Evolutionary conservation across 768 basidiomycete genomes (phyloP).

Genomic region (Lactarius hatsudake): DNA sequence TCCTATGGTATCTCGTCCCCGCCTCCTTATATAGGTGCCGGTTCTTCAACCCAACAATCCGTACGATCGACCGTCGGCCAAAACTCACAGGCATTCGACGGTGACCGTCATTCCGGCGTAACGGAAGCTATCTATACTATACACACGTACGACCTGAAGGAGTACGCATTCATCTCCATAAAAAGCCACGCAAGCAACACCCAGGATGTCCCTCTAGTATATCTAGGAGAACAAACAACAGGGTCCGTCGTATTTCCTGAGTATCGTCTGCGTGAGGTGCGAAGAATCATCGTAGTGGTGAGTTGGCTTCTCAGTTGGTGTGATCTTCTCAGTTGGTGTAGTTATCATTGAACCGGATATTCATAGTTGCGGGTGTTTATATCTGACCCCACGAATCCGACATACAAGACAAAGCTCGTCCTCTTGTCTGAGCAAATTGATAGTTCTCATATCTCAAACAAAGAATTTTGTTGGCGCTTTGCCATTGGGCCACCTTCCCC

Average conservation of each 20-base stretch:
- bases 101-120: neutral
- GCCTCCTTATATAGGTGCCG: neutral
- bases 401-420: neutral
- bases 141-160: neutral
- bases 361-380: conserved; percentile 5
- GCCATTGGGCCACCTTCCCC: neutral
- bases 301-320: neutral
- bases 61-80: neutral
- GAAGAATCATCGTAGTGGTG: conserved; percentile 18
- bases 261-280: conserved; percentile 1
- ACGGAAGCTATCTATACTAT: neutral
- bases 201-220: neutral
- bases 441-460: neutral
- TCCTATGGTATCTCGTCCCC: neutral
- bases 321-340: too few species aligned
- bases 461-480: conserved; percentile 16
- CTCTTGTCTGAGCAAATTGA: conserved; percentile 11
- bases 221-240: conserved; percentile 15
- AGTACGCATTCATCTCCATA: conserved; percentile 11
- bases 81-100: neutral
- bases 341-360: neutral
- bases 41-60: neutral
- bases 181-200: conserved; percentile 5
- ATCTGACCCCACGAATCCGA: neutral
- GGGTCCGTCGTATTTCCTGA: conserved; percentile 14